phyloP scores from a whole-genome alignment of 768 basidiomycete genomes.

The Macrocybe gigantea region DNA sequence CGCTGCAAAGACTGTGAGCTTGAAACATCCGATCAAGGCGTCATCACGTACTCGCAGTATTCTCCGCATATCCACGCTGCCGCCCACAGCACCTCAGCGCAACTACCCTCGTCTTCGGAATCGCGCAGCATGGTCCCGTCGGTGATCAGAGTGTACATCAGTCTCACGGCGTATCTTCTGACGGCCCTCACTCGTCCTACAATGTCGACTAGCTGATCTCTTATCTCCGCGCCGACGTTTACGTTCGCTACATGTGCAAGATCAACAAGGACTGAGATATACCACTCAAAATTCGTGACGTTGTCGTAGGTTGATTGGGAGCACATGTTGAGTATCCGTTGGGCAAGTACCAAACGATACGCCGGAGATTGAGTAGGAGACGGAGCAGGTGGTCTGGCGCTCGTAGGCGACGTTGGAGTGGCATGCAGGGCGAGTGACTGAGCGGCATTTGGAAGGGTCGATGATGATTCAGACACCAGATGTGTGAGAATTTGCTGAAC shows the following conservation, averaged over 20 bases:
- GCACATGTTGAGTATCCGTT: constrained; percentile 82
- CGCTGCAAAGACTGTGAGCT: constrained; percentile 34
- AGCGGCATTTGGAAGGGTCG: constrained; percentile 52
- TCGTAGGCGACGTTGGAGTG: constrained; percentile 25
- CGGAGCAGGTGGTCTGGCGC: constrained; percentile 26
- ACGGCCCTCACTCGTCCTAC: constrained; percentile 74
- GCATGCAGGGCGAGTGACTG: constrained; percentile 47
- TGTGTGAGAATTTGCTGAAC: constrained; percentile 88
- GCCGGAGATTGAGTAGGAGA: constrained; percentile 70
- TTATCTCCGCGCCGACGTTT: constrained; percentile 70
- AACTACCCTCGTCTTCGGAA: constrained; percentile 64
- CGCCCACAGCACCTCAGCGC: constrained; percentile 85
- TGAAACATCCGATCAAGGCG: neutral
- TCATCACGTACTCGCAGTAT: constrained; percentile 68
- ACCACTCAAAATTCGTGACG: constrained; percentile 95
- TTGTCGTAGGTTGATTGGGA: constrained; percentile 81
- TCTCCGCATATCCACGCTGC: constrained; percentile 98
- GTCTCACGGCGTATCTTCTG: constrained; percentile 72
- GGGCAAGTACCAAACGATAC: constrained; percentile 80
- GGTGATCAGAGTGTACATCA: constrained; percentile 76
- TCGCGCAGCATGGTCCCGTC: constrained; percentile 73
- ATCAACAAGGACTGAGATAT: constrained; percentile 90
- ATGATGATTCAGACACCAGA: constrained; percentile 57
- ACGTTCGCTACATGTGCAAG: constrained; percentile 83
- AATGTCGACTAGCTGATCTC: constrained; percentile 83